Base-by-base conservation (phyloP, 2,329 filamentous ascomycete species). In the Aspergillus fijiensis region DNA sequence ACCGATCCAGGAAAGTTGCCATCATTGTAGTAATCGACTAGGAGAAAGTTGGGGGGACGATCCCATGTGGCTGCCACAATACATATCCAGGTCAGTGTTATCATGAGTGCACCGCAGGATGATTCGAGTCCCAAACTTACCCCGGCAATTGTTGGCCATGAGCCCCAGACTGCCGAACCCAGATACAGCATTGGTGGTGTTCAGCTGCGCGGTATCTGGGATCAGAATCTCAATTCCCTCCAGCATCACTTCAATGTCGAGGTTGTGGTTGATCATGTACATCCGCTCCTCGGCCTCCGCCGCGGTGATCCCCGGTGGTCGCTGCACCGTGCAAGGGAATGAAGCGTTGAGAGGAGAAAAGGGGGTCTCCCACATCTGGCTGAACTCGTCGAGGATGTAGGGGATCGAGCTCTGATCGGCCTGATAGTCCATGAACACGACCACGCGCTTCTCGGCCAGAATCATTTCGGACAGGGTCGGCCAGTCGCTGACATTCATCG, bases 211-310 rank as follows among this genome's bases (percentile, higher is more conserved):
- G 0, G 87, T 85, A 59, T 90, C 89, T 0, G 91, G 91, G 11
- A 95, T 87, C 6, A 92, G 78, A 49, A 95, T 72, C 19, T 82
- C 79, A 16, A 84, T 71, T 25, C 85, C 85, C 2, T 87, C 85
- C 35, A 96, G 77, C 55, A 84, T 83, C 62, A 96, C 84, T 65
- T 92, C 83, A 60, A 89, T 83, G 73, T 96, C 96, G 60, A 96
- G 83, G 72, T 97, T 97, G 79, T 97, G 93, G 76, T 97, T 97
- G 69, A 89, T 84, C 70, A 96, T 83, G 73, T 93, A 96, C 76
- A 96, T 82, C 48, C 87, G 83, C 29, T 87, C 80, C 60, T 80
- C 79, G 0, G 85, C 83, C 10, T 85, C 81, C 2, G 81, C 76
- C 0, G 73, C 70, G 1, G 78, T 69, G 59, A 96, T 79, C 47